Base-by-base conservation (phyloP, 345 rosid genomes). In the Luvunga scandens region DNA sequence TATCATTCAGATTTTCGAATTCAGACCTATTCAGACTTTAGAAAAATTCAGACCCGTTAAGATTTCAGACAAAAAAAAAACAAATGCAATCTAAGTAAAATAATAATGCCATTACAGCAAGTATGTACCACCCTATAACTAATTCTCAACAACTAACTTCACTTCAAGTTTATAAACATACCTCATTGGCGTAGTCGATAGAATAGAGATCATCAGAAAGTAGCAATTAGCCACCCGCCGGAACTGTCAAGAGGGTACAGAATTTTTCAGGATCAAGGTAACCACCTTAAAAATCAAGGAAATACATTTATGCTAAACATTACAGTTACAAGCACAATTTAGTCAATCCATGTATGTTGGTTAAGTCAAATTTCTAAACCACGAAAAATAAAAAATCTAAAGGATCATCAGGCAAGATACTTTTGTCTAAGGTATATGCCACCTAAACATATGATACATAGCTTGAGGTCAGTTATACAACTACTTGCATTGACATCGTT, bases 221-320 rank as follows among this genome's bases (percentile, higher is more conserved):
- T 97, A 97, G 66, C 90, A 84, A 83, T 97, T 97, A 25, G 99
- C 99, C 72, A 97, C 98, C 88, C 98, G 98, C 88, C 99, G 93
- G 86, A 97, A 97, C 99, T 94, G 98, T 85, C 91, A 91, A 27
- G 70, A 78, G 53, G 19, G 85, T 34, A 87, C 73, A 79, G 33
- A 39, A 73, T 59, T 75, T 83, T 70, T 87, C 83, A 90, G 85
- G 65, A 80, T 69, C 63, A 66, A 74, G 39, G 57, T 55, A 34
- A 65, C 69, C 50, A 53, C 3, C 19, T 55, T n/a, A 66, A 72
- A 69, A 6, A 12, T 76, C 16, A 69, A 36, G 31, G 28, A 3
- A 60, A 64, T 14, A 31, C 21, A 80, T 71, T 64, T 10, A 24
- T 59, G 63, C 36, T 38, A 60, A 60, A 13, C 22, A 2, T 60